Conservation (phyloP, 2,329 filamentous ascomycete species). For the Botryotinia globosa region DNA sequence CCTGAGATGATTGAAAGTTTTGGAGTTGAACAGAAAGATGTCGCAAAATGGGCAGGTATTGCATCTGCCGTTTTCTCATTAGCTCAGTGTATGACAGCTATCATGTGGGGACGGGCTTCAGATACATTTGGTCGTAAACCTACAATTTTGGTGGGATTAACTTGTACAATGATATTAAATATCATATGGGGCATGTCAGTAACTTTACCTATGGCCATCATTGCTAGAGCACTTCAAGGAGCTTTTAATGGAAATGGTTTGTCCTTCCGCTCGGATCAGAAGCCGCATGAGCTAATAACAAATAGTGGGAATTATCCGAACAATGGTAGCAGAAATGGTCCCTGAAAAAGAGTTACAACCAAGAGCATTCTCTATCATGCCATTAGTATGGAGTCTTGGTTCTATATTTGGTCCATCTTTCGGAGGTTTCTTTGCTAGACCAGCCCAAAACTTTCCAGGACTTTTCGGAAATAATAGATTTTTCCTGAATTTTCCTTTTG, state of each 20-base stretch:
- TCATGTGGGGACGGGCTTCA: constrained; percentile 73
- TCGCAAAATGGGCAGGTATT: constrained; percentile 78
- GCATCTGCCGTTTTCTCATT: constrained; percentile 71
- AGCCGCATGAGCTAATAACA: constrained; percentile 27
- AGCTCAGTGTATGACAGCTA: constrained; percentile 67
- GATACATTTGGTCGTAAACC: constrained; percentile 81
- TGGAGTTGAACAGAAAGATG: constrained; percentile 64
- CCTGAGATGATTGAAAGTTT: constrained; percentile 85
- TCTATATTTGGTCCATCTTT: constrained; percentile 85
- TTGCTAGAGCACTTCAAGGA: constrained; percentile 74
- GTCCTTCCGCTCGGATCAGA: neutral
- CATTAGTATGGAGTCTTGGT: constrained; percentile 83
- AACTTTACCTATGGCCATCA: constrained; percentile 75
- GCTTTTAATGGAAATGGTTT: constrained; percentile 79
- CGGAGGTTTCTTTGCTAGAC: constrained; percentile 82
- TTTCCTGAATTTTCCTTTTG: constrained; percentile 75
- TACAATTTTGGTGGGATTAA: constrained; percentile 69
- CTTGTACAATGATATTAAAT: constrained; percentile 78
- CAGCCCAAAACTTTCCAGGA: constrained; percentile 68
- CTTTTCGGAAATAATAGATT: constrained; percentile 67
- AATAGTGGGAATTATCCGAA: constrained; percentile 81
- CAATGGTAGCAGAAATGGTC: constrained; percentile 90
- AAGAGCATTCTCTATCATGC: constrained; percentile 89
- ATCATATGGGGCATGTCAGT: constrained; percentile 81
- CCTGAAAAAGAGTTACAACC: constrained; percentile 84